A percentile compares a stretch with the other conserved stretches of the same genome.
Conservation (phyloP, 805 yeast genomes). For the Saturnispora quitensis region DNA sequence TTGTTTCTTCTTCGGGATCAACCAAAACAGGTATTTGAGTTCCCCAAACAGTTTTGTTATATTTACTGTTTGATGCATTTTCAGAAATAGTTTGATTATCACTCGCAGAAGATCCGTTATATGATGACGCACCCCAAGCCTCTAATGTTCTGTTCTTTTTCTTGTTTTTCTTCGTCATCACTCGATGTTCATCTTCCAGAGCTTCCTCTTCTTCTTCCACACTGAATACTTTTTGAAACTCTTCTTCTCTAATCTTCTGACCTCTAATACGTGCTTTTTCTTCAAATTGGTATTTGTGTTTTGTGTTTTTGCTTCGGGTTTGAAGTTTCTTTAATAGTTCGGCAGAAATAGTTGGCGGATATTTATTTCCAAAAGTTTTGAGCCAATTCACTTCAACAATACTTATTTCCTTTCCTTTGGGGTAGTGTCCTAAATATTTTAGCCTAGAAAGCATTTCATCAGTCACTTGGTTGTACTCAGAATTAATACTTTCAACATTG, state of each 20-base stretch:
- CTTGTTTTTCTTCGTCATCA: constrained; percentile 1
- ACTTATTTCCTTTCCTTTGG: constrained; percentile 77
- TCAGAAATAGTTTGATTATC: constrained; percentile 3
- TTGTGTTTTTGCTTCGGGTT: constrained; percentile 45
- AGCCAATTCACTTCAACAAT: constrained; percentile 82
- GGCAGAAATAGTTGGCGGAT: constrained; percentile 33
- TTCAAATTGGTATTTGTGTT: constrained; percentile 44
- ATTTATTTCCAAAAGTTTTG: constrained; percentile 6
- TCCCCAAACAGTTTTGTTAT: constrained; percentile 64
- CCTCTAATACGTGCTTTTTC: constrained; percentile 31
- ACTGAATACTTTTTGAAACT: constrained; percentile 6
- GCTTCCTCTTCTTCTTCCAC: neutral
- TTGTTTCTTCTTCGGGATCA: constrained; percentile 27
- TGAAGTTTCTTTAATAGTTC: constrained; percentile 46
- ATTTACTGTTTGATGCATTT: constrained; percentile 7
- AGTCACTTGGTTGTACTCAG: constrained; percentile 45
- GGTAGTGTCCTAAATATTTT: constrained; percentile 74
- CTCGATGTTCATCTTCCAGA: neutral
- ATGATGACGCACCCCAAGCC: constrained; percentile 8
- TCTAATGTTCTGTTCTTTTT: constrained; percentile 30
- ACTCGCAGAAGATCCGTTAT: constrained; percentile 11
- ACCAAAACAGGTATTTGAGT: constrained; percentile 42
- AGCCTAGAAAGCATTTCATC: constrained; percentile 48
- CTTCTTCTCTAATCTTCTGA: constrained; percentile 12
- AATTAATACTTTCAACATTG: constrained; percentile 52